Evolutionary conservation across 768 basidiomycete genomes (phyloP).

Genomic region (Agaricus subrufescens): DNA sequence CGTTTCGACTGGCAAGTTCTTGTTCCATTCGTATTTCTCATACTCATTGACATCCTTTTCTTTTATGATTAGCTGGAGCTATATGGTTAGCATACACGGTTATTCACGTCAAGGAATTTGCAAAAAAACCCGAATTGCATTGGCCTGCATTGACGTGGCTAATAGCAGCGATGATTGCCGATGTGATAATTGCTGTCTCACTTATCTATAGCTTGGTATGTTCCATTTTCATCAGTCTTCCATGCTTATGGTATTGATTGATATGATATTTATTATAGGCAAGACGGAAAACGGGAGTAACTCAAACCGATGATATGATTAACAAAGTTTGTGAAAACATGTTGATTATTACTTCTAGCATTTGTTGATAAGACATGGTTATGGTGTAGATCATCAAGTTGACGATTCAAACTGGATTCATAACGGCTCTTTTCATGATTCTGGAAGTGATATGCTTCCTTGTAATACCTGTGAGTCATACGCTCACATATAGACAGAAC

Average conservation of each 20-base stretch:
- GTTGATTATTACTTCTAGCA: neutral
- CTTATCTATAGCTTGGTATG: slow-evolving; percentile 40
- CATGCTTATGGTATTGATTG: neutral
- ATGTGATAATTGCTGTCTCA: slow-evolving; percentile 39
- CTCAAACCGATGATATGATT: slow-evolving; percentile 28
- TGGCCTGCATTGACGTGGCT: slow-evolving; percentile 39
- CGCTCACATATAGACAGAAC: no score
- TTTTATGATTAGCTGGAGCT: slow-evolving; percentile 22
- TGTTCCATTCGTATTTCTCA: neutral
- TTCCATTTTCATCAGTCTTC: neutral
- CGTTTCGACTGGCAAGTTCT: slow-evolving; percentile 25
- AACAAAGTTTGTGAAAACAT: slow-evolving; percentile 18
- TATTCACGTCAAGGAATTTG: slow-evolving; percentile 20
- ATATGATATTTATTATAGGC: slow-evolving; percentile 22
- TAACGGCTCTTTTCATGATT: slow-evolving; percentile 22
- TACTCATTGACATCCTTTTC: no score
- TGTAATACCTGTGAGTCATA: slow-evolving; percentile 16
- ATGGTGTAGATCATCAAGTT: slow-evolving; percentile 11
- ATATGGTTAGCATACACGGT: slow-evolving; percentile 26
- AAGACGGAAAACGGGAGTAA: slow-evolving; percentile 29
- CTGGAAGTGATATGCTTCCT: slow-evolving; percentile 26
- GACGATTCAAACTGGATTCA: slow-evolving; percentile 27
- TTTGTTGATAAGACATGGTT: neutral
- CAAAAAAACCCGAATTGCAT: slow-evolving; percentile 24
- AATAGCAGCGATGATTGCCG: slow-evolving; percentile 35